A percentile compares a stretch with the other conserved stretches of the same genome.
Conservation (phyloP, 2,329 filamentous ascomycete species). For the Cytospora schulzeri region DNA sequence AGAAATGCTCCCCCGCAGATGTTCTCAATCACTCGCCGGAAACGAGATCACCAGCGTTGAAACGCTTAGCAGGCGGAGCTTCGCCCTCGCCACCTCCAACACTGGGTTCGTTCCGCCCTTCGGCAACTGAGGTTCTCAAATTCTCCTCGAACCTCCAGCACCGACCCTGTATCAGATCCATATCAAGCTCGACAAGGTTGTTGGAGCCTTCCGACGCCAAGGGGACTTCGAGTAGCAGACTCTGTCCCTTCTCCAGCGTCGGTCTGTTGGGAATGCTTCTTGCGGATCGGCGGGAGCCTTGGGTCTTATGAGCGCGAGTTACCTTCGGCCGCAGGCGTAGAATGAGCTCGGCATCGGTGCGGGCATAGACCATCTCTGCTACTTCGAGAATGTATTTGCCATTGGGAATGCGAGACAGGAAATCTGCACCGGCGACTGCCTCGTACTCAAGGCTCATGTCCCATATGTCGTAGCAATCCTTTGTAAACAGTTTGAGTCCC, state of each 20-base stretch:
- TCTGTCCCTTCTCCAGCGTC: background rate
- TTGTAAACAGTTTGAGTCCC: background rate
- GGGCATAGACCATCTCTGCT: background rate
- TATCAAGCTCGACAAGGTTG: conserved; percentile 15
- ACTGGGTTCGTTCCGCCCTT: background rate
- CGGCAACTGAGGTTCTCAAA: background rate
- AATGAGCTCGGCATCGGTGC: background rate
- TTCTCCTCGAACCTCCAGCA: background rate
- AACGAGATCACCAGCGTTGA: background rate
- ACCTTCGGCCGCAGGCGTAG: background rate
- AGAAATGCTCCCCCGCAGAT: too few species aligned
- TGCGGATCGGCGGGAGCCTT: background rate
- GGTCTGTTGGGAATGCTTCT: background rate
- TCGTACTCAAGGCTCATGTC: conserved; percentile 1
- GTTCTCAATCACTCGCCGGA: too few species aligned
- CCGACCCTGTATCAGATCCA: conserved; percentile 1
- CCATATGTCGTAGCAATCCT: conserved; percentile 2
- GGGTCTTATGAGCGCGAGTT: background rate
- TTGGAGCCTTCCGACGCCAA: conserved; percentile 3
- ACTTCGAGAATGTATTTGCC: conserved; percentile 12
- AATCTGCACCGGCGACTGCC: background rate
- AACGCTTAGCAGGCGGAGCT: background rate
- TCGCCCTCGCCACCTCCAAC: background rate
- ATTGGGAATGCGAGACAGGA: background rate
- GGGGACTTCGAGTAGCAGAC: background rate